Evolutionary conservation across 441 rosid species (phyloP), one percentile per base, ranked within the genome.

Genomic region (Euphorbia celastroides): DNA sequence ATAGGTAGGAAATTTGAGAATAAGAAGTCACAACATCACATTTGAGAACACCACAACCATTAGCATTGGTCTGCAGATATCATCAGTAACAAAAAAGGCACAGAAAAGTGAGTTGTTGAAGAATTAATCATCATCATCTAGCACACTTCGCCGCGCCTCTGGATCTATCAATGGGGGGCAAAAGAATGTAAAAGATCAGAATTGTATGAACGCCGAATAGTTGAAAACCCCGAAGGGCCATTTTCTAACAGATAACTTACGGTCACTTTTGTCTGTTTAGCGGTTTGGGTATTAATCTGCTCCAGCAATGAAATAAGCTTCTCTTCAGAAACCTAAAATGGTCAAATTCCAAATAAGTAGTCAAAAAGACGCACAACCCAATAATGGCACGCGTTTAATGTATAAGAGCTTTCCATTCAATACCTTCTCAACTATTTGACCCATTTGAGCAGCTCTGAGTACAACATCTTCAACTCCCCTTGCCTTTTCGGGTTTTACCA

Each of bases 401-500:
- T 23, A 56, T 62, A 36, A 25, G n/a, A 71, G 52, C 65, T 20
- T 57, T 52, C 57, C 25, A 55, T 5, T 57, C 32, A 28, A 42
- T 75, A 91, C 99, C 96, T 90, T 91, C 72, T 93, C 97, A 71
- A 59, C 93, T 22, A 93, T 89, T 82, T 91, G 99, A 69, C 97
- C 96, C 87, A 70, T 84, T 73, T 89, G 96, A 66, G 96, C 89
- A 77, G 95, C 88, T 77, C 97, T 83, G 65, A 93, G 80, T 56
- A 91, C 58, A 60, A 86, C 88, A 78, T 93, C 99, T 78, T 93
- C 96, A 65, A 93, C 97, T 28, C 95, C 80, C 76, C 89, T 89
- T 59, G 96, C 96, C 81, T 93, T 93, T 80, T 93, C 97, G 76
- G 99, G 99, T 80, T 93, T 93, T 79, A 93, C 99, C 84, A 93